Percentiles rank a stretch among this genome's conserved stretches.
These are phyloP conservation scores for Takashimella koratensis DNA, from an alignment of 1,284 basidiomycete species.

Conservation along the genomic window DNA sequence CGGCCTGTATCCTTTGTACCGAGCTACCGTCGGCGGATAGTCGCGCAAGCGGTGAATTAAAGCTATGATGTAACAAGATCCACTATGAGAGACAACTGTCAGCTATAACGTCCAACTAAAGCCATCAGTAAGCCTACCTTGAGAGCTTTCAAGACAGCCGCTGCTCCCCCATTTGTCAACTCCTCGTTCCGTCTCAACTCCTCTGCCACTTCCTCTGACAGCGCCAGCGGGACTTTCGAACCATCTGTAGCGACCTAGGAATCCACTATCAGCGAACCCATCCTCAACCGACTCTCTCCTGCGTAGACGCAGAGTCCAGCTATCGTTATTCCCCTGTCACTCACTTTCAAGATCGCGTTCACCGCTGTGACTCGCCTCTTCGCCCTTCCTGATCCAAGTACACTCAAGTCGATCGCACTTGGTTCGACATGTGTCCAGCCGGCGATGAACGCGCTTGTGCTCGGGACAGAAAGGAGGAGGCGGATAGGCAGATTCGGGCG, in stretches of 20 bases:
- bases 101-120: too few relatives aligned
- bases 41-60: slow-evolving; percentile 27
- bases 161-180: slow-evolving; percentile 27
- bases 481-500: slow-evolving; percentile 27
- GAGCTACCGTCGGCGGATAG: not conserved
- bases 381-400: slow-evolving; percentile 20
- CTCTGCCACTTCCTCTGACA: slow-evolving; percentile 25
- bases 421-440: slow-evolving; percentile 32
- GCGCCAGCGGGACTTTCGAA: slow-evolving; percentile 8
- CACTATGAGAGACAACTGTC: slow-evolving; percentile 17
- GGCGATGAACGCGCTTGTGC: slow-evolving; percentile 26
- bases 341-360: slow-evolving; percentile 29
- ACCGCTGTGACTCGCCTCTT: slow-evolving; percentile 17
- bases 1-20: too few relatives aligned
- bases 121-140: too few relatives aligned
- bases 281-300: too few relatives aligned
- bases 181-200: slow-evolving; percentile 26
- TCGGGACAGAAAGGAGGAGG: slow-evolving; percentile 37
- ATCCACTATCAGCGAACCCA: not conserved
- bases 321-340: slow-evolving; percentile 1
- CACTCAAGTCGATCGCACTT: slow-evolving; percentile 30
- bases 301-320: too few relatives aligned
- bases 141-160: slow-evolving; percentile 26
- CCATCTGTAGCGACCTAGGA: slow-evolving; percentile 9
- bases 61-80: slow-evolving; percentile 27